Evolutionary conservation across 176 grass and related monocot genomes (phyloP), one percentile per base, ranked within the genome.

Genomic region (Urochloa ruziziensis): DNA sequence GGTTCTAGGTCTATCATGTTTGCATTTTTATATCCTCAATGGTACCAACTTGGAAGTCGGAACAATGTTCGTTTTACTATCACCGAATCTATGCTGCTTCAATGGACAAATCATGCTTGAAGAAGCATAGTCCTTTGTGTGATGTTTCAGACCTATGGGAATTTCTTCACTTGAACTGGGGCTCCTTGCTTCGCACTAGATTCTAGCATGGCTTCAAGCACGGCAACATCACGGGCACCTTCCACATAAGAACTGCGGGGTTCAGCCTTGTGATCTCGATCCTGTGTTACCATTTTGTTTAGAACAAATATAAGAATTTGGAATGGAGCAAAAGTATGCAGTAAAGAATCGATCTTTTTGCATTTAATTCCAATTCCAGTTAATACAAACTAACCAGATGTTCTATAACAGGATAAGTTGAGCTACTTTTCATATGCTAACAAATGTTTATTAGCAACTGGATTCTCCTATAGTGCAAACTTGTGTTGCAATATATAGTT

Each of bases 171-270:
- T 63, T 82, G 89, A 48, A 98, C 85, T 0, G n/a, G 67, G 30
- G 80, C 57, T 67, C 93, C 93, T 89, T 95, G 86, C 40, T 95
- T 92, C 6, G 24, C 69, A 21, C 96, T 93, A 48, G 96, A 98
- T 74, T 92, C 91, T 11, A 95, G 89, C 96, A 98, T 98, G 48
- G 93, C 93, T 90, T 98, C 93, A 77, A 95, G 83, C 86, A 98
- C 93, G 3, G 93, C 96, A 32, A 98, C 91, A 65, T 98, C 96
- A 67, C 91, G 82, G 2, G 89, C 96, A 25, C 93, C 93, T 87
- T 98, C 93, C 11, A 85, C 70, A 78, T 94, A 98, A 35, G 70
- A 90, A 88, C 90, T 93, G 10, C 93, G 91, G 16, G 82, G 70
- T 47, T 95, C 91, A 71, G 93, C 90, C 80, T 87, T 82, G 77